Conservation (phyloP, 1,139 yeast species). For the Zygotorulaspora mrakii region DNA sequence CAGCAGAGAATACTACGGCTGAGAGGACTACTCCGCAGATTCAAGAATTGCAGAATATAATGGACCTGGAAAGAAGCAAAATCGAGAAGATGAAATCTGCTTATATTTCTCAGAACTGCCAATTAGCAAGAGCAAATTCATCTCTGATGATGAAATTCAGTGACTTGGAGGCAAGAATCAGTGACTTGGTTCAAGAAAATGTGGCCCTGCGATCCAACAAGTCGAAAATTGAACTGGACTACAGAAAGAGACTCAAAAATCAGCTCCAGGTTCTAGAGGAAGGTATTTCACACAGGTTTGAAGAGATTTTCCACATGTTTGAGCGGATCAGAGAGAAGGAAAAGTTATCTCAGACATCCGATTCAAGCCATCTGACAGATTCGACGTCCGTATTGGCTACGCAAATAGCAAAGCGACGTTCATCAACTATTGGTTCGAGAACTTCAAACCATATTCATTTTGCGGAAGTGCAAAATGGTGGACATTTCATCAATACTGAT, state of each 20-base stretch:
- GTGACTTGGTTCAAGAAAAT: constrained; percentile 48
- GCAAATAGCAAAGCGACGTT: constrained; percentile 5
- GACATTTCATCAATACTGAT: neutral
- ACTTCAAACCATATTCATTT: constrained; percentile 9
- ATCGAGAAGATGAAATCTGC: constrained; percentile 19
- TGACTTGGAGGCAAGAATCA: constrained; percentile 49
- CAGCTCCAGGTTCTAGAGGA: constrained; percentile 41
- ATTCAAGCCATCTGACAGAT: constrained; percentile 16
- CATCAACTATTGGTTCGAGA: constrained; percentile 3
- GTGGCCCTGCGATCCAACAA: constrained; percentile 40
- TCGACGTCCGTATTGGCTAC: constrained; percentile 11
- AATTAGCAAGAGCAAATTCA: constrained; percentile 55
- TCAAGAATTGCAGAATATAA: constrained; percentile 28
- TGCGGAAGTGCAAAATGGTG: constrained; percentile 3
- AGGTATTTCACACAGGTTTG: constrained; percentile 44
- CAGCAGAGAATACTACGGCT: constrained; percentile 1
- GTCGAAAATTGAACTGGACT: constrained; percentile 33
- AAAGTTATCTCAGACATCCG: constrained; percentile 32
- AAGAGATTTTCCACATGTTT: constrained; percentile 44
- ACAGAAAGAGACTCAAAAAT: constrained; percentile 37
- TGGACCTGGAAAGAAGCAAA: constrained; percentile 23
- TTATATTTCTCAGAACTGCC: constrained; percentile 43
- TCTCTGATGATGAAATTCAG: constrained; percentile 47
- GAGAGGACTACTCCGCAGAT: constrained; percentile 17
- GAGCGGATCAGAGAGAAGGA: constrained; percentile 39